Conservation (phyloP, 805 yeast species). For the Alloascoidea hylecoeti region DNA sequence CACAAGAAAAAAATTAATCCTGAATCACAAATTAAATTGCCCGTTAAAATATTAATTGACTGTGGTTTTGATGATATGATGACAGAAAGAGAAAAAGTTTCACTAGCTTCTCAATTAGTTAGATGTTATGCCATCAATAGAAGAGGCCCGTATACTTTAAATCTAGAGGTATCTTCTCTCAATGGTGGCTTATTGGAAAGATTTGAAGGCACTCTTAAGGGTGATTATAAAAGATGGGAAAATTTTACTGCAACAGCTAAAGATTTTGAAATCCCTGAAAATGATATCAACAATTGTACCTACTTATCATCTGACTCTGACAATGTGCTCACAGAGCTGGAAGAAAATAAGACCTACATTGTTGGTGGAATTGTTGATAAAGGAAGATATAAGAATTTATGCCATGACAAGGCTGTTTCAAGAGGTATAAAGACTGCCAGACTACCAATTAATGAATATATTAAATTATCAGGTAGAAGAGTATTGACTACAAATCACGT, state of each 20-base stretch:
- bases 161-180: slow-evolving; percentile 49
- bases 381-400: slow-evolving; percentile 61
- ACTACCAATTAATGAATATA: slow-evolving; percentile 78
- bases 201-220: slow-evolving; percentile 45
- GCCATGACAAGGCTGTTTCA: slow-evolving; percentile 67
- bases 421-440: slow-evolving; percentile 61
- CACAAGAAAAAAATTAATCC: slow-evolving; percentile 19
- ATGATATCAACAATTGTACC: slow-evolving; percentile 27
- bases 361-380: slow-evolving; percentile 96
- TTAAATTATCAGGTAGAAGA: slow-evolving; percentile 70
- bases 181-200: slow-evolving; percentile 49
- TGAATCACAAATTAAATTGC: slow-evolving; percentile 28
- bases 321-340: slow-evolving; percentile 45
- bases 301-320: slow-evolving; percentile 86
- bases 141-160: slow-evolving; percentile 39
- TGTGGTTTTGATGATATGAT: slow-evolving; percentile 86
- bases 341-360: slow-evolving; percentile 62
- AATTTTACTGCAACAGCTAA: slow-evolving; percentile 35
- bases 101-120: slow-evolving; percentile 69
- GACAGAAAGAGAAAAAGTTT: slow-evolving; percentile 57
- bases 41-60: slow-evolving; percentile 55
- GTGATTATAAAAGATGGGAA: slow-evolving; percentile 55
- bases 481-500: slow-evolving; percentile 93
- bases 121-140: slow-evolving; percentile 72
- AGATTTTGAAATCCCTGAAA: slow-evolving; percentile 19